Percentiles rank a stretch among this genome's conserved stretches.
phyloP scores from a whole-genome alignment of 2,329 filamentous ascomycete species.

The Cladosporium sp. region DNA sequence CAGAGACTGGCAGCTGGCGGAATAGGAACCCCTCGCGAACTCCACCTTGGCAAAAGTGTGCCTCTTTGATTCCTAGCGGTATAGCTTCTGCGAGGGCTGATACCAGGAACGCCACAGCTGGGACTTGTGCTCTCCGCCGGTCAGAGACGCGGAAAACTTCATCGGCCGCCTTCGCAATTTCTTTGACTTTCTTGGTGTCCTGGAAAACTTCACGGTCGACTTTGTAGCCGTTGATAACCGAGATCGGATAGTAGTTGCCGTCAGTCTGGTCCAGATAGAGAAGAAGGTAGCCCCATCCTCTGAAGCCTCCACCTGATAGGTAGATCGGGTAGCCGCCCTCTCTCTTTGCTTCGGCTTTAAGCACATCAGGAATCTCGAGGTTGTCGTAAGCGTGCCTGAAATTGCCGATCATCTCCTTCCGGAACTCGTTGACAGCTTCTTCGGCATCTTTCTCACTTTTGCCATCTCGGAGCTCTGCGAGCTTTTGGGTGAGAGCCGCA shows the following conservation, averaged over 20 bases:
- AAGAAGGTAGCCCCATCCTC: slow-evolving; percentile 84
- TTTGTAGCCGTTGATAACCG: slow-evolving; percentile 74
- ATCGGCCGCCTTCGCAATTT: slow-evolving; percentile 36
- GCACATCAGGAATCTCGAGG: slow-evolving; percentile 53
- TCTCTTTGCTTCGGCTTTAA: slow-evolving; percentile 41
- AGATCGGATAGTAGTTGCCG: slow-evolving; percentile 74
- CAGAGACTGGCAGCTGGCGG: slow-evolving; percentile 52
- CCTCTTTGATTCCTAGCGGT: slow-evolving; percentile 61
- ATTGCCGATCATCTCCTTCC: slow-evolving; percentile 33
- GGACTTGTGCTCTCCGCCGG: slow-evolving; percentile 73
- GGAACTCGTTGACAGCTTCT: slow-evolving; percentile 34
- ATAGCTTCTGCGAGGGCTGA: slow-evolving; percentile 69
- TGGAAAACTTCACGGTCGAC: slow-evolving; percentile 60
- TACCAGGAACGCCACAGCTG: slow-evolving; percentile 75
- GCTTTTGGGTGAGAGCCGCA: slow-evolving; percentile 44
- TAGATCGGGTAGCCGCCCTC: slow-evolving; percentile 64
- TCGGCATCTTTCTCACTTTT: slow-evolving; percentile 26
- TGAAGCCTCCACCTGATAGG: slow-evolving; percentile 83
- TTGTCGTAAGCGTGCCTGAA: slow-evolving; percentile 21
- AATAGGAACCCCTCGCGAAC: slow-evolving; percentile 81
- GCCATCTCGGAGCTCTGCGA: slow-evolving; percentile 27
- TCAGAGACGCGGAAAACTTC: slow-evolving; percentile 70
- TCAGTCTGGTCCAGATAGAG: slow-evolving; percentile 64
- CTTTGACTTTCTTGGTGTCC: slow-evolving; percentile 45
- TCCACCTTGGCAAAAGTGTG: slow-evolving; percentile 82